Conservation (phyloP, 2,329 filamentous ascomycete genomes). For the Colletotrichum sublineola region DNA sequence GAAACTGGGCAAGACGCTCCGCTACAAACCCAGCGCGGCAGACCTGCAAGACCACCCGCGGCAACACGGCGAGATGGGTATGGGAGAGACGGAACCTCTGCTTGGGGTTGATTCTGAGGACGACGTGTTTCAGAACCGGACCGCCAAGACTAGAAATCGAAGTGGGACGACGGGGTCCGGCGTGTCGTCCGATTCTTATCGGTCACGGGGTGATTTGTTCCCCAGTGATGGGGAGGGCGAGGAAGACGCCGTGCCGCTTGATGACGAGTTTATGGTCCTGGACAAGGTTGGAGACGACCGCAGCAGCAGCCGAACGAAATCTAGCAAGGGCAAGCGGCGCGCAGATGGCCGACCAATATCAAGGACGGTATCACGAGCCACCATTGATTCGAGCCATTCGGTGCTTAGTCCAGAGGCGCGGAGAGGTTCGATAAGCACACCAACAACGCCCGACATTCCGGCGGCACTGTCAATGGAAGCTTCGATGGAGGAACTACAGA, state of each 20-base stretch:
- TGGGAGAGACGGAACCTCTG: conserved; percentile 77
- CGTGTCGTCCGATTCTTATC: conserved; percentile 86
- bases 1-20: conserved; percentile 83
- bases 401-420: conserved; percentile 35
- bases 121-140: conserved; percentile 48
- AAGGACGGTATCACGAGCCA: conserved; percentile 71
- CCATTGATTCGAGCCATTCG: conserved; percentile 61
- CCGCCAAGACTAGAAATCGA: conserved; percentile 67
- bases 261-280: conserved; percentile 92
- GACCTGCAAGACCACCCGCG: conserved; percentile 90
- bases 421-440: conserved; percentile 46
- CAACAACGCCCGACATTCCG: conserved; percentile 53
- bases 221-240: conserved; percentile 88
- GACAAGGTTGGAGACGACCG: conserved; percentile 82
- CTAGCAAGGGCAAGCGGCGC: conserved; percentile 71
- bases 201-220: conserved; percentile 90
- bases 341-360: conserved; percentile 55
- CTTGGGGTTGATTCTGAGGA: conserved; percentile 59
- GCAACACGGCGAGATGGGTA: conserved; percentile 55
- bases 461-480: conserved; percentile 62
- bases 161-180: conserved; percentile 85
- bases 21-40: conserved; percentile 92
- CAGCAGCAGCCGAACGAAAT: conserved; percentile 69
- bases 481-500: conserved; percentile 65
- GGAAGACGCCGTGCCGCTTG: conserved; percentile 91